These are phyloP conservation scores for Ogataea glucozyma DNA, from an alignment of 805 yeast species.

Conservation along the genomic window DNA sequence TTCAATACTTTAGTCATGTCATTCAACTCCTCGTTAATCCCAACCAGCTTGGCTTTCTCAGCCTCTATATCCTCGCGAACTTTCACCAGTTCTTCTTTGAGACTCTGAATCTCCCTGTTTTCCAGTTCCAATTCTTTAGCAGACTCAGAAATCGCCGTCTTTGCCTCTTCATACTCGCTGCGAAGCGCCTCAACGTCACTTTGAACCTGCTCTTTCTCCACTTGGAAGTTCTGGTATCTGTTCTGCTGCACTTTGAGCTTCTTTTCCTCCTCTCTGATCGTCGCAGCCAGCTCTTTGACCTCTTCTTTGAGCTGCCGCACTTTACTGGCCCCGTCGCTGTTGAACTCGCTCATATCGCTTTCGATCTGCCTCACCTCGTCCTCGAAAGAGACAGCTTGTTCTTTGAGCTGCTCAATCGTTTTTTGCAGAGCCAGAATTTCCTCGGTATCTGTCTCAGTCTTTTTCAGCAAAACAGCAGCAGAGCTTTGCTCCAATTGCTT, in stretches of 20 bases:
- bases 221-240: slow-evolving; percentile 59
- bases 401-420: slow-evolving; percentile 39
- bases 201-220: slow-evolving; percentile 68
- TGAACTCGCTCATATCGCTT: slow-evolving; percentile 80
- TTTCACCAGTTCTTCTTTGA: slow-evolving; percentile 29
- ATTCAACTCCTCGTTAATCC: slow-evolving; percentile 73
- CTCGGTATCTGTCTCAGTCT: slow-evolving; percentile 43
- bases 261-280: slow-evolving; percentile 39
- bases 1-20: slow-evolving; percentile 54
- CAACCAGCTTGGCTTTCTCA: slow-evolving; percentile 60
- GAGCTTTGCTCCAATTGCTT: slow-evolving; percentile 58
- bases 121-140: slow-evolving; percentile 27
- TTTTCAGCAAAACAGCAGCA: slow-evolving; percentile 54
- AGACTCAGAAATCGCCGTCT: slow-evolving; percentile 38
- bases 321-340: slow-evolving; percentile 76
- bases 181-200: slow-evolving; percentile 52
- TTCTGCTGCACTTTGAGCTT: slow-evolving; percentile 49
- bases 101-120: slow-evolving; percentile 31
- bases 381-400: slow-evolving; percentile 34
- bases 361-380: slow-evolving; percentile 56
- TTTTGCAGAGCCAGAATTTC: slow-evolving; percentile 47
- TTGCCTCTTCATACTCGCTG: slow-evolving; percentile 42
- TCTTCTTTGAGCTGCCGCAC: slow-evolving; percentile 63
- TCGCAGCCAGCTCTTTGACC: slow-evolving; percentile 41
- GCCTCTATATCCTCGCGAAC: slow-evolving; percentile 43